These are phyloP conservation scores for Xenoacremonium recifei DNA, from an alignment of 2,329 filamentous ascomycete genomes.

Conservation along the genomic window DNA sequence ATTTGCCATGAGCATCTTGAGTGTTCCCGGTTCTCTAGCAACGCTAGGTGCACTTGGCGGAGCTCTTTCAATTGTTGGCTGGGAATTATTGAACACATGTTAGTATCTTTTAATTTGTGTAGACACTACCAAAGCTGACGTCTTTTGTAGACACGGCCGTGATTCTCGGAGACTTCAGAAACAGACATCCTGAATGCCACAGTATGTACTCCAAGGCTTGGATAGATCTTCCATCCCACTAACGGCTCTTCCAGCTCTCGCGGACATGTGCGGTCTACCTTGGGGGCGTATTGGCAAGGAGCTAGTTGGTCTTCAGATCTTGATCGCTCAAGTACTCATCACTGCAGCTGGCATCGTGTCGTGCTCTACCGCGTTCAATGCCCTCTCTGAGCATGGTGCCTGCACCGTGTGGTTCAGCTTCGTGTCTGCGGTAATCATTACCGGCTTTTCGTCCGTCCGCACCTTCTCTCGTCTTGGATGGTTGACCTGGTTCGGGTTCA, in stretches of 20 bases:
- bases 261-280: conserved; percentile 22
- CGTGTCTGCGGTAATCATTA: conserved; percentile 22
- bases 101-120: not conserved
- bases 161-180: conserved; percentile 24
- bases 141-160: conserved; percentile 16
- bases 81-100: conserved; percentile 29
- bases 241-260: conserved; percentile 11
- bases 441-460: conserved; percentile 18
- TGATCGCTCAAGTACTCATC: conserved; percentile 24
- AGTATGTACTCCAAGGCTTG: conserved; percentile 9
- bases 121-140: not conserved
- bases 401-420: conserved; percentile 27
- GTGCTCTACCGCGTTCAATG: conserved; percentile 17
- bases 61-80: conserved; percentile 19
- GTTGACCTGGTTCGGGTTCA: conserved; percentile 48
- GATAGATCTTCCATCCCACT: not conserved
- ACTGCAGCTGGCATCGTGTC: conserved; percentile 12
- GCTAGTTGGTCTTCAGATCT: conserved; percentile 22
- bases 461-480: conserved; percentile 47
- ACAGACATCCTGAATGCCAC: conserved; percentile 23
- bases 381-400: conserved; percentile 22
- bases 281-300: conserved; percentile 23
- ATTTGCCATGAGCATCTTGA: conserved; percentile 24
- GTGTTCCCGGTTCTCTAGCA: conserved; percentile 19
- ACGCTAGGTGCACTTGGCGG: conserved; percentile 12